Conservation (phyloP, 345 rosid genomes). For the Eucalyptus virginea region DNA sequence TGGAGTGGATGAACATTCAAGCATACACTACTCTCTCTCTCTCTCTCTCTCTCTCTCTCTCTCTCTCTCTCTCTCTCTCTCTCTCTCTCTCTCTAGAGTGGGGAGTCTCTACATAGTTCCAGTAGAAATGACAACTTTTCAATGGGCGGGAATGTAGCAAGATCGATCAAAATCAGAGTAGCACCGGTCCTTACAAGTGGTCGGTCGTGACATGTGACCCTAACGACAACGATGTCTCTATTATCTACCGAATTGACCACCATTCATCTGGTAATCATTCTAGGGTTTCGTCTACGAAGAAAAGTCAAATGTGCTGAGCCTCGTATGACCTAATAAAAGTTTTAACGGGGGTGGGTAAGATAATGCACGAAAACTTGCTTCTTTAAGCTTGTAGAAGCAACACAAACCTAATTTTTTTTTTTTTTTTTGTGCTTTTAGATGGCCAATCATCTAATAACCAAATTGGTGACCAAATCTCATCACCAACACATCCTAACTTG, state of each 20-base stretch:
- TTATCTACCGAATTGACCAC: neutral
- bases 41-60: neutral
- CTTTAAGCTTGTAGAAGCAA: neutral
- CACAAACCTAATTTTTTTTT: neutral
- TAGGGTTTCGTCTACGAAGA: neutral
- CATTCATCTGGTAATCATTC: neutral
- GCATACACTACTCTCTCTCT: neutral
- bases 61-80: neutral
- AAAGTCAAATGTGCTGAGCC: neutral
- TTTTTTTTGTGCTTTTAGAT: neutral
- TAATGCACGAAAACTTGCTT: neutral
- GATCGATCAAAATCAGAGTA: neutral
- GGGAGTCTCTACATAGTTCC: neutral
- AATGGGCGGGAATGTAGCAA: neutral
- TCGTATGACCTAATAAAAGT: neutral
- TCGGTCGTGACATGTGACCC: neutral
- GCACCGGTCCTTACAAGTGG: neutral
- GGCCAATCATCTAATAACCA: neutral
- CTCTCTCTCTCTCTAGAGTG: neutral
- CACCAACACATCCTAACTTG: neutral
- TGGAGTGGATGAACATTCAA: neutral
- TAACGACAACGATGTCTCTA: neutral
- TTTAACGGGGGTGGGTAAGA: neutral
- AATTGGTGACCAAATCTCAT: neutral
- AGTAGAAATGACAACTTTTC: neutral